phyloP scores from a whole-genome alignment of 495 filamentous ascomycete genomes.

The Jackrogersella minutella region DNA sequence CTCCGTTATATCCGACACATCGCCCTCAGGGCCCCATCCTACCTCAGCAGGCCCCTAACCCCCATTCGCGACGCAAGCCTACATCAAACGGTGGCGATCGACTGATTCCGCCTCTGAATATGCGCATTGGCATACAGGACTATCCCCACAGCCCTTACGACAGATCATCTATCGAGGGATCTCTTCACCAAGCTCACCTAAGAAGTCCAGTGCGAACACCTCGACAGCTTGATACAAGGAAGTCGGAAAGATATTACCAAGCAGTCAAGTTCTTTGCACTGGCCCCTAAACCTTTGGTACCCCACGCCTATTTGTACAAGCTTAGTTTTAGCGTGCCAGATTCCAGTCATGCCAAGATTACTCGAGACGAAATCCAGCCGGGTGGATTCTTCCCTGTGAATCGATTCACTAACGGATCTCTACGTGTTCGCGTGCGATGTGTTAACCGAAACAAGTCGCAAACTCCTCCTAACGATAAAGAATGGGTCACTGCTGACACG shows the following conservation, averaged over 20 bases:
- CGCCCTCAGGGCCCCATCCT: background rate
- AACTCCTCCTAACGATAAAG: conserved; percentile 41
- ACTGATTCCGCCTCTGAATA: conserved; percentile 48
- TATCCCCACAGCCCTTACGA: conserved; percentile 52
- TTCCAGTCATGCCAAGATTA: conserved; percentile 42
- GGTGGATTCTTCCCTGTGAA: conserved; percentile 40
- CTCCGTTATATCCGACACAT: background rate
- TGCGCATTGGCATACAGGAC: conserved; percentile 34
- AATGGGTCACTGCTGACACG: conserved; percentile 70
- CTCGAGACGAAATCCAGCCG: conserved; percentile 10
- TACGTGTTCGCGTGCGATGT: conserved; percentile 52
- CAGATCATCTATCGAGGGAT: conserved; percentile 53
- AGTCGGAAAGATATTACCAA: conserved; percentile 55
- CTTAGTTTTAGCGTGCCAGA: conserved; percentile 48
- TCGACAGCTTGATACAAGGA: conserved; percentile 16
- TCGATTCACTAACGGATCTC: conserved; percentile 48
- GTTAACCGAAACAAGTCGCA: conserved; percentile 29
- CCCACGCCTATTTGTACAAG: conserved; percentile 40
- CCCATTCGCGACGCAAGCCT: background rate
- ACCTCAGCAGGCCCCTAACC: background rate
- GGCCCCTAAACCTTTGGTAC: conserved; percentile 47
- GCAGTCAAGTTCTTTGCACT: conserved; percentile 56
- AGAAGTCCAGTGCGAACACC: conserved; percentile 62
- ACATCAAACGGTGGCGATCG: background rate
- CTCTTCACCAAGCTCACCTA: conserved; percentile 66